Conservation (phyloP, 1,284 basidiomycete genomes). For the Trichosporon coremiiforme region DNA sequence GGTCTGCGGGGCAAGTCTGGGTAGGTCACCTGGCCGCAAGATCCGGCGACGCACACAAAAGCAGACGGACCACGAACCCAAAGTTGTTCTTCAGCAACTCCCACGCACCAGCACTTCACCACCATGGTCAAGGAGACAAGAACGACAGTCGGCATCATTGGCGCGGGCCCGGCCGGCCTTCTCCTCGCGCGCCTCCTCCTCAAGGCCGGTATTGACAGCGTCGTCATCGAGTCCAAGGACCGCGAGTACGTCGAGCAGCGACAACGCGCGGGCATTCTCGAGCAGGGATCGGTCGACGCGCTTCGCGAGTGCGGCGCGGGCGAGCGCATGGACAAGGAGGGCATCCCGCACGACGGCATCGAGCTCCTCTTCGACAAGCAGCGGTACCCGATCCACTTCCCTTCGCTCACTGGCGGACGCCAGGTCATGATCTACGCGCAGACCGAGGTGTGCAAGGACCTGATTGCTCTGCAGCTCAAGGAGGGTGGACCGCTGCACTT, state of each 20-base stretch:
- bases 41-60: slow-evolving; percentile 12
- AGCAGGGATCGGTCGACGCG: slow-evolving; percentile 32
- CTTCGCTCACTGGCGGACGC: slow-evolving; percentile 29
- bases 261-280: slow-evolving; percentile 34
- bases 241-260: slow-evolving; percentile 36
- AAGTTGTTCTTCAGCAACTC: not conserved
- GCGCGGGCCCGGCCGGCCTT: slow-evolving; percentile 31
- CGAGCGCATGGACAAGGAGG: slow-evolving; percentile 34
- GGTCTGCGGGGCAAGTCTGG: not conserved
- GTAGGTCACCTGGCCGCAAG: not conserved
- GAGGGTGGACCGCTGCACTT: slow-evolving; percentile 31
- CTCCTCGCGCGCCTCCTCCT: slow-evolving; percentile 31
- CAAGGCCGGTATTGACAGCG: slow-evolving; percentile 28
- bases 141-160: slow-evolving; percentile 34
- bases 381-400: slow-evolving; percentile 32
- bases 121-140: slow-evolving; percentile 22
- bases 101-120: not conserved
- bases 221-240: slow-evolving; percentile 34
- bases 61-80: not conserved
- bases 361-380: slow-evolving; percentile 31
- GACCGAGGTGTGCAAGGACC: slow-evolving; percentile 36
- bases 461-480: slow-evolving; percentile 32
- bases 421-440: slow-evolving; percentile 36
- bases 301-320: slow-evolving; percentile 30
- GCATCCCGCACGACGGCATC: slow-evolving; percentile 32